phyloP scores from a whole-genome alignment of 2,329 filamentous ascomycete genomes.

The Dissoconium aciculare region DNA sequence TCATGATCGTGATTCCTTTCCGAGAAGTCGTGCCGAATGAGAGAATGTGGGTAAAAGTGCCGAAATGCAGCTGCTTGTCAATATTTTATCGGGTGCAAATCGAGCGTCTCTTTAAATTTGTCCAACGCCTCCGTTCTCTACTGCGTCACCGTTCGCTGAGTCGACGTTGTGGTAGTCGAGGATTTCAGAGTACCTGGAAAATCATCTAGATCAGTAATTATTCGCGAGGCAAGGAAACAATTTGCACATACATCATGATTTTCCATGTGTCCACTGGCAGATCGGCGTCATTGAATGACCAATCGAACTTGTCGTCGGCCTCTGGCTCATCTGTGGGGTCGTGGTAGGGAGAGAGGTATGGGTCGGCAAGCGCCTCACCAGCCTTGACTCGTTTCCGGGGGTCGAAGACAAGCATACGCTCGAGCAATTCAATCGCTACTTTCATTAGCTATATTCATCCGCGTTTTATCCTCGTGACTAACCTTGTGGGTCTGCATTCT shows the following conservation, averaged over 20 bases:
- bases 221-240: background rate
- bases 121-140: conserved; percentile 6
- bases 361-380: conserved; percentile 69
- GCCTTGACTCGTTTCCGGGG: conserved; percentile 92
- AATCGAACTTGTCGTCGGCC: conserved; percentile 95
- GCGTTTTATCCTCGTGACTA: background rate
- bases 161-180: conserved; percentile 97
- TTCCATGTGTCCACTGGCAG: conserved; percentile 99
- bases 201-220: conserved; percentile 4
- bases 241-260: conserved; percentile 81
- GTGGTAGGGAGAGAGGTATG: conserved; percentile 92
- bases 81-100: too few relatives aligned
- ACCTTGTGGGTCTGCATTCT: conserved; percentile 62
- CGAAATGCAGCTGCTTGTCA: too few relatives aligned
- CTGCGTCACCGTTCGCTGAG: conserved; percentile 20
- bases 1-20: too few relatives aligned
- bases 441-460: conserved; percentile 15
- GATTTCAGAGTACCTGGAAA: conserved; percentile 85
- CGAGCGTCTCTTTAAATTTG: background rate
- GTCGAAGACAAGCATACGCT: conserved; percentile 96
- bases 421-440: conserved; percentile 66
- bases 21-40: too few relatives aligned
- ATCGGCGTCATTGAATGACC: conserved; percentile 98
- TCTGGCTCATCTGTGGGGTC: conserved; percentile 93
- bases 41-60: too few relatives aligned